phyloP scores from a whole-genome alignment of 2,329 filamentous ascomycete species.

The Macrophomina tecta region DNA sequence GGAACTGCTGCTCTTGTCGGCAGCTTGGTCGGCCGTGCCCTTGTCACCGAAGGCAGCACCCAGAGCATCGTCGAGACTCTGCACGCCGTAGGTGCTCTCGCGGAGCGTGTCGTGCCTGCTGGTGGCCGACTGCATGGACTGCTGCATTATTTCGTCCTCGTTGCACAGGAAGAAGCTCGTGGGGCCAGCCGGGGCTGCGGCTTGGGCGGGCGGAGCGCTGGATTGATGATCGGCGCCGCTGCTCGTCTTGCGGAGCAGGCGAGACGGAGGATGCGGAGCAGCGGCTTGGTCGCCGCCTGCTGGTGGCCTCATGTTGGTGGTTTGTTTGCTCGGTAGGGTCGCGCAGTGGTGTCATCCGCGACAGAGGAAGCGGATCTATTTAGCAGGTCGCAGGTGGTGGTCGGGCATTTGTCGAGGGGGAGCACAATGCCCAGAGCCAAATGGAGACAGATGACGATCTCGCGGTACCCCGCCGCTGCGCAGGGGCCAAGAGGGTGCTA shows the following conservation, averaged over 20 bases:
- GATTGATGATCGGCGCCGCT: slow-evolving; percentile 34
- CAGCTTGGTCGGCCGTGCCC: slow-evolving; percentile 32
- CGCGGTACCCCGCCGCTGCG: slow-evolving; percentile 27
- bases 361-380: neutral
- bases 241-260: slow-evolving; percentile 45
- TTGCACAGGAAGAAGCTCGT: slow-evolving; percentile 67
- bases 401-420: slow-evolving; percentile 23
- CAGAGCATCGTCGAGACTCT: slow-evolving; percentile 62
- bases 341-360: slow-evolving; percentile 19
- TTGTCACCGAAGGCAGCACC: slow-evolving; percentile 43
- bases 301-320: slow-evolving; percentile 41
- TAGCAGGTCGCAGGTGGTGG: slow-evolving; percentile 21
- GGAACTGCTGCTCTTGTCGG: slow-evolving; percentile 11
- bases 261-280: slow-evolving; percentile 34
- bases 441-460: slow-evolving; percentile 26
- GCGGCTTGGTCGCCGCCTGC: slow-evolving; percentile 44
- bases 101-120: slow-evolving; percentile 29
- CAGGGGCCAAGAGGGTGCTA: slow-evolving; percentile 26
- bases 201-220: slow-evolving; percentile 28
- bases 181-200: slow-evolving; percentile 48
- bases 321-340: slow-evolving; percentile 1
- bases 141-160: slow-evolving; percentile 55
- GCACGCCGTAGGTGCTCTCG: slow-evolving; percentile 62
- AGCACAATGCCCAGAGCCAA: slow-evolving; percentile 11
- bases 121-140: slow-evolving; percentile 31